Evolutionary conservation across 495 filamentous ascomycete genomes (phyloP), one percentile per base, ranked within the genome.

Genomic region (Platismatia glauca): DNA sequence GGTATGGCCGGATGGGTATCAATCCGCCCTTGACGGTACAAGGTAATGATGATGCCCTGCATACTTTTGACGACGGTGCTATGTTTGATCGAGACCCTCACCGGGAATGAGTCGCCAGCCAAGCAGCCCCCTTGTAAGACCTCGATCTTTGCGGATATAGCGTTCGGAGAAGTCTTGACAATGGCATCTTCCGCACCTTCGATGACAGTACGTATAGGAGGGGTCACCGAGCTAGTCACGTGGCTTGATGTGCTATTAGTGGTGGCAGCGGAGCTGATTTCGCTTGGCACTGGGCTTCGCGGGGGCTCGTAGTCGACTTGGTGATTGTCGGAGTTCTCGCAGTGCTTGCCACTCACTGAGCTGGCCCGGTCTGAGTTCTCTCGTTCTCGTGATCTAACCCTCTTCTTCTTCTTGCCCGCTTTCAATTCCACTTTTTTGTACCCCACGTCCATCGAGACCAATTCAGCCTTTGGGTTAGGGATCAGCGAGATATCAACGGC

Each of bases 11-110:
- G 91, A 65, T 91, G 84, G 52, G 92, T 85, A 69, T 98, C 95
- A 34, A 97, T 93, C 13, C 91, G 86, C 12, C 91, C 91, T 73
- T 95, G 88, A 50, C 94, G 84, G 71, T 96, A 96, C 7, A 98
- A 77, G 2, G 94, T 98, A 34, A 96, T 79, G 61, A 98, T 94
- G 57, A 97, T 88, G 0, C 94, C 94, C 67, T 92, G 87, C 76
- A 95, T 78, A 69, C 89, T 97, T 71, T 89, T 90, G 70, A 97
- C 86, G 57, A 84, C 82, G 67, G 92, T 93, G 56, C 83, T 90
- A 68, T 97, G 95, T 68, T 89, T 85, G 63, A 98, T 85, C 0
- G 80, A 84, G 59, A 97, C 85, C 68, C 83, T 88, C 46, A 98
- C 78, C 1, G 89, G 84, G 31, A 98, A 76, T 24, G 81, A 82